phyloP scores from a whole-genome alignment of 768 basidiomycete species.

The Lactarius akahatsu region DNA sequence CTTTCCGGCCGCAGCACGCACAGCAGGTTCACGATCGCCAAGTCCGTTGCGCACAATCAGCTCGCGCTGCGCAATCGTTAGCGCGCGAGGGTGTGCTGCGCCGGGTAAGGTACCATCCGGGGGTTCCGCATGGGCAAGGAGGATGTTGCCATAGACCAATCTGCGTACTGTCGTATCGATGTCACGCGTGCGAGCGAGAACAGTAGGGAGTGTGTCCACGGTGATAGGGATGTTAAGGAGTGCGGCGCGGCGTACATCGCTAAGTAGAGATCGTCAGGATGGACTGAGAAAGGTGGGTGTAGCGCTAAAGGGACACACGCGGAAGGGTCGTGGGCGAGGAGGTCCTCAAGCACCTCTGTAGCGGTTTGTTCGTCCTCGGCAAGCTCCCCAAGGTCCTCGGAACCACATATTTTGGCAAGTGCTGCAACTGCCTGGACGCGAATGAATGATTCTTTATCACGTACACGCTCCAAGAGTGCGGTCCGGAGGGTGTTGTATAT shows the following conservation, averaged over 20 bases:
- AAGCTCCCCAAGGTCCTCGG: conserved; percentile 61
- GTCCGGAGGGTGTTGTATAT: conserved; percentile 61
- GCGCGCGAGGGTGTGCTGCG: conserved; percentile 61
- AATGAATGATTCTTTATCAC: conserved; percentile 76
- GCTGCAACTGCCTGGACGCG: conserved; percentile 80
- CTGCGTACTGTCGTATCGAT: conserved; percentile 73
- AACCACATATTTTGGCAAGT: conserved; percentile 70
- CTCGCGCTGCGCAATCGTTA: conserved; percentile 74
- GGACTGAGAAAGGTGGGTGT: background rate
- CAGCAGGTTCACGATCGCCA: conserved; percentile 76
- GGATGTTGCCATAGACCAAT: conserved; percentile 61
- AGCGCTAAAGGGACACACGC: conserved; percentile 50
- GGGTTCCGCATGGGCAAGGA: conserved; percentile 43
- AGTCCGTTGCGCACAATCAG: conserved; percentile 78
- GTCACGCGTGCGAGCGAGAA: conserved; percentile 80
- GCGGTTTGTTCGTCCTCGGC: conserved; percentile 53
- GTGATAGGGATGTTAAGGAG: conserved; percentile 68
- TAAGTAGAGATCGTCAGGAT: conserved; percentile 34
- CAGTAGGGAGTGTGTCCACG: conserved; percentile 53
- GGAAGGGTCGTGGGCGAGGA: conserved; percentile 69
- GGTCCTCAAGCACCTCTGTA: conserved; percentile 62
- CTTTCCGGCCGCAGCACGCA: conserved; percentile 67
- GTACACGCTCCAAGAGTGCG: conserved; percentile 65
- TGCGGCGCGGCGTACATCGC: conserved; percentile 84
- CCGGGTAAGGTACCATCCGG: conserved; percentile 33